Percentiles rank a stretch among this genome's conserved stretches.
phyloP scores from a whole-genome alignment of 1,284 basidiomycete species.

The Puccinia novopanici region DNA sequence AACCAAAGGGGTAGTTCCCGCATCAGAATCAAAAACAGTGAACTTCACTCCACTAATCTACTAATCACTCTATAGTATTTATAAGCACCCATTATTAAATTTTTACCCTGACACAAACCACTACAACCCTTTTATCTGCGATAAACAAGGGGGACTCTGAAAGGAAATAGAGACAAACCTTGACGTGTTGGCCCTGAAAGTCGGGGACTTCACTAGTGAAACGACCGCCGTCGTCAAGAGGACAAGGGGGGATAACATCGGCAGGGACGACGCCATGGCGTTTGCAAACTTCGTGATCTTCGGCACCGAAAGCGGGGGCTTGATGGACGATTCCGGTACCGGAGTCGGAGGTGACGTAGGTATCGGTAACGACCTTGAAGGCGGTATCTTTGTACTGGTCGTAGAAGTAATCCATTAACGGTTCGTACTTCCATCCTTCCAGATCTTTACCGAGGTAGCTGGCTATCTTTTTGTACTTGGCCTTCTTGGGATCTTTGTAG shows the following conservation, averaged over 20 bases:
- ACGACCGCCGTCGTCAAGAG: constrained; percentile 82
- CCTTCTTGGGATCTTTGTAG: constrained; percentile 97
- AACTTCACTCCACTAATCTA: too few species aligned
- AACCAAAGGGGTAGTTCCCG: constrained; percentile 99
- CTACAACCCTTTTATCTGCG: too few species aligned
- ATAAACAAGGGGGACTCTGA: too few species aligned
- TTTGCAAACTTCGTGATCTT: constrained; percentile 92
- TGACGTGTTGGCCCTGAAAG: constrained; percentile 86
- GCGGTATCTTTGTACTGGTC: constrained; percentile 90
- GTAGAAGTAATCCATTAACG: constrained; percentile 93
- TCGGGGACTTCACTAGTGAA: constrained; percentile 89
- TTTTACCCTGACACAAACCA: too few species aligned
- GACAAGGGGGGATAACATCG: constrained; percentile 94
- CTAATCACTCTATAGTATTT: too few species aligned
- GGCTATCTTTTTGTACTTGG: constrained; percentile 88
- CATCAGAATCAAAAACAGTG: too few species aligned
- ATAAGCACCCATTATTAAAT: too few species aligned
- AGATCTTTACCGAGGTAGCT: constrained; percentile 86
- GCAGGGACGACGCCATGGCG: constrained; percentile 76
- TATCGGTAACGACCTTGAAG: constrained; percentile 85
- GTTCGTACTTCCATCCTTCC: constrained; percentile 95
- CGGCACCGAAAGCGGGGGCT: constrained; percentile 97
- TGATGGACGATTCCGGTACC: constrained; percentile 99
- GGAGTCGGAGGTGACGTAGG: constrained; percentile 88
- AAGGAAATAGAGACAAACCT: constrained; percentile 63